These are phyloP conservation scores for Metarhizium guizhouense DNA, from an alignment of 2,329 filamentous ascomycete species.

Conservation along the genomic window DNA sequence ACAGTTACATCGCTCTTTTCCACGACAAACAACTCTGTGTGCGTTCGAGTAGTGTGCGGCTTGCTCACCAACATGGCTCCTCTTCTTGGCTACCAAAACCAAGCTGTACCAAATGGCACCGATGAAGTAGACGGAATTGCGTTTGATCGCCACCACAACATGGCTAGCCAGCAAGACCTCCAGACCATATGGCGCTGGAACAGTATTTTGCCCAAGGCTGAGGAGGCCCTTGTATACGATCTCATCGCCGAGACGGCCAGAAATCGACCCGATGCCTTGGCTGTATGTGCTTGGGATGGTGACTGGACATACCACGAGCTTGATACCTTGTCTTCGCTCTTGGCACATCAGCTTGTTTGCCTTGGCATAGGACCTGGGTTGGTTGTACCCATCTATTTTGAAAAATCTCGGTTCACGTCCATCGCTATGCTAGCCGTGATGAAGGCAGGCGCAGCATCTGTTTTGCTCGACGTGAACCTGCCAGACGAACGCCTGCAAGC, in stretches of 20 bases:
- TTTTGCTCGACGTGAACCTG: slow-evolving; percentile 15
- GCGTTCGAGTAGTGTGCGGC: too few relatives aligned
- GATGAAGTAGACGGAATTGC: too few relatives aligned
- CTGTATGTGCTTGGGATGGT: slow-evolving; percentile 14
- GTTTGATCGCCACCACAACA: too few relatives aligned
- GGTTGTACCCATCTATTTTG: slow-evolving; percentile 14
- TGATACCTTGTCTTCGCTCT: slow-evolving; percentile 12
- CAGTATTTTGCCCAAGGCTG: slow-evolving; percentile 4
- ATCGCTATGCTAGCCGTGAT: slow-evolving; percentile 14
- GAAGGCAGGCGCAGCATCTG: slow-evolving; percentile 14
- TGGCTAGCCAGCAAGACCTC: too few relatives aligned
- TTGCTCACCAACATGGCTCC: too few relatives aligned
- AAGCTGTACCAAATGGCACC: too few relatives aligned
- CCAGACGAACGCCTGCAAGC: background rate
- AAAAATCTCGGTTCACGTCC: slow-evolving; percentile 15
- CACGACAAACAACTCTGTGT: too few relatives aligned
- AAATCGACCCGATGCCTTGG: slow-evolving; percentile 10
- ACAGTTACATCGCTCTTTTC: too few relatives aligned
- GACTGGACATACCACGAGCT: slow-evolving; percentile 12
- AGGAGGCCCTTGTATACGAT: slow-evolving; percentile 13
- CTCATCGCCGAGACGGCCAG: slow-evolving; percentile 6
- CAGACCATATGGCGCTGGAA: slow-evolving; percentile 12
- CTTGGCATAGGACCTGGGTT: slow-evolving; percentile 17
- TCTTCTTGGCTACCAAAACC: too few relatives aligned
- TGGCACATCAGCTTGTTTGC: slow-evolving; percentile 8